phyloP scores from a whole-genome alignment of 23 red algal species.

The Agarophyton chilense region DNA sequence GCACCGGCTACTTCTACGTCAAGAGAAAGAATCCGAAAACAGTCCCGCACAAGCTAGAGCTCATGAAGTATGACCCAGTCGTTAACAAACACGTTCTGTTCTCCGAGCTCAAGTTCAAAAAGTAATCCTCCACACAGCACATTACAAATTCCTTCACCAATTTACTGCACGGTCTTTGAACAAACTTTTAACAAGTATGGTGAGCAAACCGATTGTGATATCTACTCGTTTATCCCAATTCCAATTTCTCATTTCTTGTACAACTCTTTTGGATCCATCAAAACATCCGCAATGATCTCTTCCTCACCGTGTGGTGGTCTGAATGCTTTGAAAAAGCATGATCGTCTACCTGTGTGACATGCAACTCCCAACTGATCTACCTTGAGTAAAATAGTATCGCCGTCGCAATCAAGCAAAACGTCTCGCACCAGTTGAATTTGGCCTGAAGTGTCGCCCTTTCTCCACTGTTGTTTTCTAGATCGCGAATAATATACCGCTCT shows the following conservation, averaged over 20 bases:
- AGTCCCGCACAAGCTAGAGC: slow-evolving; percentile 80
- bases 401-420: slow-evolving; percentile 93
- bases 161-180: background rate
- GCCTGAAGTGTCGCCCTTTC: slow-evolving; percentile 97
- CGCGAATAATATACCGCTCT: slow-evolving; percentile 88
- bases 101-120: slow-evolving; percentile 92
- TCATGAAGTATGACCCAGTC: slow-evolving; percentile 95
- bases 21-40: slow-evolving; percentile 89
- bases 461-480: slow-evolving; percentile 85
- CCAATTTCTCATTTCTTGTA: slow-evolving; percentile 39
- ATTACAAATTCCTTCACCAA: background rate
- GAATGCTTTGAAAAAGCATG: slow-evolving; percentile 87
- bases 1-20: slow-evolving; percentile 96
- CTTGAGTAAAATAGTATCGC: slow-evolving; percentile 86
- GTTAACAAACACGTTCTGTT: slow-evolving; percentile 96
- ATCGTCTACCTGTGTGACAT: slow-evolving; percentile 93
- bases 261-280: slow-evolving; percentile 65
- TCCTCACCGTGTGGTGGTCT: slow-evolving; percentile 60
- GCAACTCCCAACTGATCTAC: slow-evolving; percentile 96
- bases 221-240: background rate
- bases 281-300: slow-evolving; percentile 38
- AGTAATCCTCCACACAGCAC: slow-evolving; percentile 11
- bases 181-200: background rate
- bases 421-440: slow-evolving; percentile 85
- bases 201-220: background rate